Conservation (phyloP, 192 early-diverging fungal species). For the Backusella liffmaniae region DNA sequence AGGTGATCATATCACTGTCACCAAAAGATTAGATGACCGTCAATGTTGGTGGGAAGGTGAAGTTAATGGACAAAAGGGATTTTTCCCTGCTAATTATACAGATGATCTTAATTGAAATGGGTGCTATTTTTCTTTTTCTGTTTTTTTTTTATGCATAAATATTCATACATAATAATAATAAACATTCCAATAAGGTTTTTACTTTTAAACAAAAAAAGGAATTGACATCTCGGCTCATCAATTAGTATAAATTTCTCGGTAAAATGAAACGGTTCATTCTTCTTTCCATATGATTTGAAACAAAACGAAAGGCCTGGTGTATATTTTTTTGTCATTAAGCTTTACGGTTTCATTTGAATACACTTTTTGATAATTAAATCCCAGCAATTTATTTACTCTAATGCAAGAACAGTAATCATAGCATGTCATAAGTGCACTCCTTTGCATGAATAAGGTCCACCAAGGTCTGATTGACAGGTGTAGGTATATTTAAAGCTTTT, state of each 20-base stretch:
- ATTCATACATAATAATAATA: neutral
- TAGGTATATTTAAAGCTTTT: conserved; percentile 38
- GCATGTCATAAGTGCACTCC: conserved; percentile 6
- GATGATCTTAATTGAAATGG: neutral
- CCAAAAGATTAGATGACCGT: conserved; percentile 21
- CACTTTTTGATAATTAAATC: no score
- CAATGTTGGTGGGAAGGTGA: conserved; percentile 44
- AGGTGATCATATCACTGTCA: conserved; percentile 39
- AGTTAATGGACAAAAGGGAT: conserved; percentile 13
- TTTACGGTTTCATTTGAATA: no score
- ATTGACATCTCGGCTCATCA: no score
- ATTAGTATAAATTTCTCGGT: no score
- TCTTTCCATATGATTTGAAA: no score
- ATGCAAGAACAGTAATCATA: neutral
- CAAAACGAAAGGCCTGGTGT: no score
- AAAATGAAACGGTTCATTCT: no score
- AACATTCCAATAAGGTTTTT: neutral
- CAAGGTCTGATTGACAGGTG: conserved; percentile 24
- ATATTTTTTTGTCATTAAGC: no score
- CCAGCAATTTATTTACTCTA: no score
- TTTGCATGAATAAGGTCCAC: conserved; percentile 29
- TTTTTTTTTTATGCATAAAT: neutral
- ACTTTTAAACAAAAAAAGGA: no score
- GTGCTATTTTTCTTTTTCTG: neutral
- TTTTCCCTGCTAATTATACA: conserved; percentile 29